phyloP scores from a whole-genome alignment of 2,329 filamentous ascomycete species.

The Sclerotinia borealis region DNA sequence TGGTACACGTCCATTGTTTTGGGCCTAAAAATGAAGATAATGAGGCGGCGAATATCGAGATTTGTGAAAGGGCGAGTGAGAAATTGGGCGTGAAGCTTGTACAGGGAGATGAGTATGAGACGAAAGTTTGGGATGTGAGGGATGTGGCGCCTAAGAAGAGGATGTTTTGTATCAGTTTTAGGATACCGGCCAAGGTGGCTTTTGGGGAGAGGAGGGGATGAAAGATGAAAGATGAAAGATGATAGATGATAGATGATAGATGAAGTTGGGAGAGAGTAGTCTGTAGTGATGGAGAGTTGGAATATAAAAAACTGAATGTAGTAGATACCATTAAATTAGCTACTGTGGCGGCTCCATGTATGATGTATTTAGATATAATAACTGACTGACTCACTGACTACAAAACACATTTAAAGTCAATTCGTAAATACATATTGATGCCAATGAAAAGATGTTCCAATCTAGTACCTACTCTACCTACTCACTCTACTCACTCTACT shows the following conservation, averaged over 20 bases:
- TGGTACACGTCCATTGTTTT: slow-evolving; percentile 95
- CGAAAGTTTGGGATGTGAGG: slow-evolving; percentile 62
- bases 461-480: too few relatives aligned
- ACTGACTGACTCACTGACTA: too few relatives aligned
- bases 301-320: too few relatives aligned
- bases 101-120: slow-evolving; percentile 39
- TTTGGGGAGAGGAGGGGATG: slow-evolving; percentile 43
- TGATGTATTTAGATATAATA: too few relatives aligned
- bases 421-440: too few relatives aligned
- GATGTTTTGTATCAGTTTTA: slow-evolving; percentile 95
- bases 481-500: too few relatives aligned
- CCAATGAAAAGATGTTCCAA: too few relatives aligned
- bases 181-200: slow-evolving; percentile 74
- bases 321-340: too few relatives aligned
- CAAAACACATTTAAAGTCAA: too few relatives aligned
- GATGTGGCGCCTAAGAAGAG: slow-evolving; percentile 89
- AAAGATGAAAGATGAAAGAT: not conserved
- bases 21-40: slow-evolving; percentile 74
- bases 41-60: slow-evolving; percentile 53
- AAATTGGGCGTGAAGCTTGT: slow-evolving; percentile 40
- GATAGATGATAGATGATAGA: not conserved
- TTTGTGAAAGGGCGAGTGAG: slow-evolving; percentile 57
- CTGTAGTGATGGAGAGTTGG: too few relatives aligned
- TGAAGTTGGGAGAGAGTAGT: not conserved
- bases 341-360: too few relatives aligned